Percentiles rank a stretch among this genome's conserved stretches.
Evolutionary conservation across 2,329 filamentous ascomycete genomes (phyloP).

Genomic region (Pseudocercospora fijiensis): DNA sequence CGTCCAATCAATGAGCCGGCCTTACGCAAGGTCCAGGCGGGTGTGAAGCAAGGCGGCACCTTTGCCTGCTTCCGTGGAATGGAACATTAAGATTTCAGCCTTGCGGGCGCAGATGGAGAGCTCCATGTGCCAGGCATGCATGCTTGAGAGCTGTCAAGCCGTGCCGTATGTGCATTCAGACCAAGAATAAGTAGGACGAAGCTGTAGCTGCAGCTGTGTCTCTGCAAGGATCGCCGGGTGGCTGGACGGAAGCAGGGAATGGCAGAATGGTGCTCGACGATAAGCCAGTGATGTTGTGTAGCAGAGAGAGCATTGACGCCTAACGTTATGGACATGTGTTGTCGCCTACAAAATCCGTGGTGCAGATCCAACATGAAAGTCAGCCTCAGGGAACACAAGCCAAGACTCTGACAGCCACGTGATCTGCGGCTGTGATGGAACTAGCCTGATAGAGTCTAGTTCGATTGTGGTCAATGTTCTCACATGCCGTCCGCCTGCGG

Average conservation of each 20-base stretch:
- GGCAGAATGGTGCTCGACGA: background rate
- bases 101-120: slow-evolving; percentile 1
- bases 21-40: background rate
- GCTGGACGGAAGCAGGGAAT: background rate
- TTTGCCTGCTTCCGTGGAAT: background rate
- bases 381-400: background rate
- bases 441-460: background rate
- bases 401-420: background rate
- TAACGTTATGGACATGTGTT: background rate
- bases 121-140: background rate
- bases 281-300: background rate
- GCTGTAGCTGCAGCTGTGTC: background rate
- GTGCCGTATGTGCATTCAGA: background rate
- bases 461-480: no score
- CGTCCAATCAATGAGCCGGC: background rate
- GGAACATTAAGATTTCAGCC: background rate
- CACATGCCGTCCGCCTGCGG: no score
- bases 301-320: background rate
- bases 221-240: background rate
- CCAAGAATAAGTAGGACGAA: background rate
- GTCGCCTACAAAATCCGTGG: background rate
- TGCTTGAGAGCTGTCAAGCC: background rate
- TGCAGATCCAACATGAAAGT: background rate
- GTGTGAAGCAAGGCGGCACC: slow-evolving; percentile 2
- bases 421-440: background rate